These are phyloP conservation scores for Evansstolkia leycettana DNA, from an alignment of 495 filamentous ascomycete species.

Conservation along the genomic window DNA sequence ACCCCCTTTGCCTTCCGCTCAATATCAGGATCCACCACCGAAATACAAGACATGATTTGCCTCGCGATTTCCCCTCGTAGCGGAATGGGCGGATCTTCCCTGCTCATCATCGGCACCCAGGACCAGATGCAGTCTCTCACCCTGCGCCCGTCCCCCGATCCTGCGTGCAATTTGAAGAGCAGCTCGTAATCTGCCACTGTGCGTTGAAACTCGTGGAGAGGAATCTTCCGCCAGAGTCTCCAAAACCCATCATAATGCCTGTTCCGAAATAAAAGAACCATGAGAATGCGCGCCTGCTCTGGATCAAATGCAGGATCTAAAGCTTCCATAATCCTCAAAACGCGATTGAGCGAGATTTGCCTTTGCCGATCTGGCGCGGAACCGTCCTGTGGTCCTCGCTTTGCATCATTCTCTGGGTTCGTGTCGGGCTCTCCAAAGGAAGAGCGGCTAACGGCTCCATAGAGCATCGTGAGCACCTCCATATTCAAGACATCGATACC, in stretches of 20 bases:
- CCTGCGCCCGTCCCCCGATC: conserved; percentile 28
- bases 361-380: conserved; percentile 4
- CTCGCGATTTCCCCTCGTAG: conserved; percentile 26
- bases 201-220: conserved; percentile 35
- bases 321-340: conserved; percentile 20
- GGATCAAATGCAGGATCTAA: conserved; percentile 33
- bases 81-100: conserved; percentile 41
- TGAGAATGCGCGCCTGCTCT: conserved; percentile 31
- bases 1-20: conserved; percentile 12
- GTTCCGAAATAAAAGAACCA: conserved; percentile 28
- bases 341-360: conserved; percentile 6
- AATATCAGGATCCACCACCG: conserved; percentile 37
- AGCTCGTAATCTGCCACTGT: conserved; percentile 42
- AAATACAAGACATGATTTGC: conserved; percentile 37
- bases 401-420: no score
- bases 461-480: conserved; percentile 31
- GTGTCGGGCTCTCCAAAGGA: background rate
- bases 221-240: conserved; percentile 46
- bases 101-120: conserved; percentile 43
- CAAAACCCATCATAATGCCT: conserved; percentile 45
- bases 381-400: background rate
- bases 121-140: conserved; percentile 37
- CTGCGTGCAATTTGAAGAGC: conserved; percentile 39
- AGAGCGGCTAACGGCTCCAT: conserved; percentile 14
- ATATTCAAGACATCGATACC: conserved; percentile 31